Base-by-base conservation (phyloP, 139 green algal genomes). In the Asterochloris sp. region DNA sequence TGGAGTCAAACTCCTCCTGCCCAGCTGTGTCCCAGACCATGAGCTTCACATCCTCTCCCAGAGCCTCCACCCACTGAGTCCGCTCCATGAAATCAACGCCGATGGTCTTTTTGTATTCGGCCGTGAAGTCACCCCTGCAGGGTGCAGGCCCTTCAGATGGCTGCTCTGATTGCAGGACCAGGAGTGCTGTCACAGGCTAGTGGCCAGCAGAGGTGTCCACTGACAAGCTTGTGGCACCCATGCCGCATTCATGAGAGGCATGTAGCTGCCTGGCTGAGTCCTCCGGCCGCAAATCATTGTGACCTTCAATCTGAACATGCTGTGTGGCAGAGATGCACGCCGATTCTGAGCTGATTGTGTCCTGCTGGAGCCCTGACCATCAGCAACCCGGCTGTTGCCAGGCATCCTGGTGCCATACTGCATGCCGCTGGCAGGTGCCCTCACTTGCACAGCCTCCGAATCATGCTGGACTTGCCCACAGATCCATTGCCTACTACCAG, bases 41-140 rank as follows among this genome's bases (percentile, higher is more conserved):
- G 21, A 96, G 85, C 23, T 89, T 87, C 17, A 95, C 92, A 77
- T 95, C 91, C 68, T 95, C 87, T 13, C 88, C 87, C 15, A 96
- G 78, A 15, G 76, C 74, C 10, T 92, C 87, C 15, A 96, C 86
- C 66, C 89, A 94, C 80, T 90, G 85, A 23, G 83, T 74, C 79
- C 94, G 94, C 76, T 96, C 93, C 62, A 96, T 78, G 74, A 96
- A 96, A 82, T 96, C 93, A 12, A 96, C 93, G 0, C 93, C 93
- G n/a, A 95, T 94, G 6, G 93, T 95, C 84, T 95, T 95, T 74
- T 95, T 95, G 84, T 94, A 93, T 47, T 92, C 89, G 66, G 95
- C 88, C 10, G 91, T 92, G 85, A 92, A 96, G 0, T 89, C 82
- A 10, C 91, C 91, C 67, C 89, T 90, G 81, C 29, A 62, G 13